Conservation (phyloP, 1,284 basidiomycete genomes). For the Moesziomyces globuligerus region DNA sequence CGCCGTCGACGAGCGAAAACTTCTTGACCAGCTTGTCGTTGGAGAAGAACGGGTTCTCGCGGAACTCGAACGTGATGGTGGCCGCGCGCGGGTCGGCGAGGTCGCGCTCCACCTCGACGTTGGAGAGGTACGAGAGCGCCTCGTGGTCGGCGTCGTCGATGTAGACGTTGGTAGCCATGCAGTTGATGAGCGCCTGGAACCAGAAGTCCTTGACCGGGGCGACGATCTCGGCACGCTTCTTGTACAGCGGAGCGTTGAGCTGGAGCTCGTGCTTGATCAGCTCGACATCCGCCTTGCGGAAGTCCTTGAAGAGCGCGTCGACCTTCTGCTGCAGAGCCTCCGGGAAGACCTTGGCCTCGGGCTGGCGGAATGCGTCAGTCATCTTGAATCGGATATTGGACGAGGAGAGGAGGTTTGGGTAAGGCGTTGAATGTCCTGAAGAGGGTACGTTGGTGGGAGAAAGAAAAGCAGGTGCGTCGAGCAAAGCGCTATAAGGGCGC, state of each 20-base stretch:
- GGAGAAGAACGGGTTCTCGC: constrained; percentile 59
- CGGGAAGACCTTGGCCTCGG: constrained; percentile 46
- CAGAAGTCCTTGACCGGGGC: constrained; percentile 60
- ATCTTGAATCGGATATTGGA: constrained; percentile 7
- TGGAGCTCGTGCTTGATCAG: constrained; percentile 59
- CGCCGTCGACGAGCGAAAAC: constrained; percentile 55
- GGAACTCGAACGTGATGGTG: constrained; percentile 59
- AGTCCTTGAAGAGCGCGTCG: constrained; percentile 51
- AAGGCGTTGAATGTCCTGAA: background rate
- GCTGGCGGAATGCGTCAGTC: constrained; percentile 40
- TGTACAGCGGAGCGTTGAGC: constrained; percentile 59
- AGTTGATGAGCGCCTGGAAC: constrained; percentile 63
- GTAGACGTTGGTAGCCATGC: constrained; percentile 62
- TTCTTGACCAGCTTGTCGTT: constrained; percentile 60
- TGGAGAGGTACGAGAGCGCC: constrained; percentile 56
- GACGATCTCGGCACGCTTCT: constrained; percentile 59
- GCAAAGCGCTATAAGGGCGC: background rate
- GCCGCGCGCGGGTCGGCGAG: constrained; percentile 59
- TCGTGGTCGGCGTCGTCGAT: constrained; percentile 64
- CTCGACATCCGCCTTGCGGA: constrained; percentile 54
- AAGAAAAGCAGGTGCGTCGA: background rate
- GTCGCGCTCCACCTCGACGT: constrained; percentile 56
- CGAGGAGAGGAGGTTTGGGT: background rate
- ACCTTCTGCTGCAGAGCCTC: constrained; percentile 45
- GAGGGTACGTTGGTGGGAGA: background rate